These are phyloP conservation scores for Aechmea fasciata DNA, from an alignment of 176 grass and related monocot species.

Conservation along the genomic window DNA sequence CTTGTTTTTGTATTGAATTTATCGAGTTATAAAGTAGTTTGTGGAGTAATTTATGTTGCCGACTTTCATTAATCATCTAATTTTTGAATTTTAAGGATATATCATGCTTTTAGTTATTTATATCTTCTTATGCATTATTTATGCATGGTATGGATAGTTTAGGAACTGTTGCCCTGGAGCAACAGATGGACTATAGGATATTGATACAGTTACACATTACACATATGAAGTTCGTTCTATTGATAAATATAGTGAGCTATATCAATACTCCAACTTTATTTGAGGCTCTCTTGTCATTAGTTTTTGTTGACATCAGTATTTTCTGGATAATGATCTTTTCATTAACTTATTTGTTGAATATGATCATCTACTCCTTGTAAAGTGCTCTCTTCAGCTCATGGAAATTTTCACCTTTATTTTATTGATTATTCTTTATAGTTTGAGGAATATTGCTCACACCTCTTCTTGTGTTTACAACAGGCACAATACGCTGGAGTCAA, in stretches of 20 bases:
- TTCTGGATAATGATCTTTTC: neutral
- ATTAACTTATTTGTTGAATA: neutral
- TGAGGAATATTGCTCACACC: constrained; percentile 19
- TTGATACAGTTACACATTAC: too few species aligned
- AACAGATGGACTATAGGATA: too few species aligned
- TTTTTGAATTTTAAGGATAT: too few species aligned
- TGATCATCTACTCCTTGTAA: neutral
- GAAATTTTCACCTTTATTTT: neutral
- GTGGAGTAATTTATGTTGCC: too few species aligned
- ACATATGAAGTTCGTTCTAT: too few species aligned
- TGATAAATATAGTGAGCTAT: neutral
- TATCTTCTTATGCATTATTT: too few species aligned
- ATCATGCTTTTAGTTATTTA: too few species aligned
- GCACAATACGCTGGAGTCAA: constrained; percentile 42
- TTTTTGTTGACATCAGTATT: neutral
- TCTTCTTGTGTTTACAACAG: constrained; percentile 36
- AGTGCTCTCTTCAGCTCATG: neutral
- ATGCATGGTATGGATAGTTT: too few species aligned
- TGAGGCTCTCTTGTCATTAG: neutral
- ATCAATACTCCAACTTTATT: neutral
- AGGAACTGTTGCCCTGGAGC: too few species aligned
- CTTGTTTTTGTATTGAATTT: too few species aligned
- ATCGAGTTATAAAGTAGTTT: too few species aligned
- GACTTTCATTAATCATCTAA: too few species aligned
- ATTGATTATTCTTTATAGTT: constrained; percentile 9